These are phyloP conservation scores for Polytrichum commune DNA, from an alignment of 225 moss, liverwort and hornwort species.

Conservation along the genomic window DNA sequence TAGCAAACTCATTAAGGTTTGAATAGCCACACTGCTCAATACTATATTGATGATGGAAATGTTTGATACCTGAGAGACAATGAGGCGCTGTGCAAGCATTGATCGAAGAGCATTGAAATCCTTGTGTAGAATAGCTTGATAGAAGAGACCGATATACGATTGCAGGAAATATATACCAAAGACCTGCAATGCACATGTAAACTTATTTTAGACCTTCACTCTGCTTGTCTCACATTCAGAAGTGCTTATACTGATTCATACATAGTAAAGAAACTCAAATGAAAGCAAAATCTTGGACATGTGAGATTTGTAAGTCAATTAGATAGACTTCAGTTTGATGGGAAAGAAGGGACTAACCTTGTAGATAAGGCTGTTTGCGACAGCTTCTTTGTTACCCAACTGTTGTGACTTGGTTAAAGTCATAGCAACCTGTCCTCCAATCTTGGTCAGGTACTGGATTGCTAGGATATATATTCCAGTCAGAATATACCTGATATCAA, in stretches of 20 bases:
- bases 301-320: too few species aligned
- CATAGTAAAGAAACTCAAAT: too few species aligned
- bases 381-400: slow-evolving; percentile 38
- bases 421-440: slow-evolving; percentile 43
- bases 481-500: slow-evolving; percentile 34
- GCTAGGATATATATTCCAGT: slow-evolving; percentile 49
- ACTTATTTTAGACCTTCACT: too few species aligned
- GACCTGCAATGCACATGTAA: slow-evolving; percentile 20
- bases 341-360: slow-evolving; percentile 24
- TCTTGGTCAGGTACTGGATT: slow-evolving; percentile 57
- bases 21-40: too few species aligned
- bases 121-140: slow-evolving; percentile 49
- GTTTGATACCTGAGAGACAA: slow-evolving; percentile 46
- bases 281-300: too few species aligned
- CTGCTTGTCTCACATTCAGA: too few species aligned
- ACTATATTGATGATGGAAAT: neutral
- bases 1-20: too few species aligned
- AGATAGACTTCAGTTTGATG: neutral
- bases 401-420: slow-evolving; percentile 53
- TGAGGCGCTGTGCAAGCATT: slow-evolving; percentile 59
- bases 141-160: slow-evolving; percentile 64
- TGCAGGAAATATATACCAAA: slow-evolving; percentile 67
- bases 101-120: slow-evolving; percentile 57
- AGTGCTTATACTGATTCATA: too few species aligned
- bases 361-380: slow-evolving; percentile 56